Evolutionary conservation across 2,329 filamentous ascomycete species (phyloP).

Genomic region (Diaporthe citrichinensis): DNA sequence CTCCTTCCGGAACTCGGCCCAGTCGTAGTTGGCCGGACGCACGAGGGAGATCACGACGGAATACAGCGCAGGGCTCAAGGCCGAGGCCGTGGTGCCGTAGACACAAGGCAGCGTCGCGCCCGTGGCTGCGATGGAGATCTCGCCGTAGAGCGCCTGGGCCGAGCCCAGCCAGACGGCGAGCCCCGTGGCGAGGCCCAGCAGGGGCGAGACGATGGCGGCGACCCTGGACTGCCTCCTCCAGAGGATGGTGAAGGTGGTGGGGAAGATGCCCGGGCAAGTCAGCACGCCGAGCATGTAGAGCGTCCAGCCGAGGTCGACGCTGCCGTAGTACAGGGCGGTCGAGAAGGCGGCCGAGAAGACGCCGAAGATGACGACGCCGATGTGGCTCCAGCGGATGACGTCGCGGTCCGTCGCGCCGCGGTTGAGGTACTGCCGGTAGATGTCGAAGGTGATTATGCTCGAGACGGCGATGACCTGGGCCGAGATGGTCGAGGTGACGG

Average conservation of each 20-base stretch:
- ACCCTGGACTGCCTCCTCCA: constrained; percentile 64
- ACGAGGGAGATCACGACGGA: constrained; percentile 39
- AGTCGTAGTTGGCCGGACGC: constrained; percentile 44
- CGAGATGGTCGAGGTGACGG: constrained; percentile 73
- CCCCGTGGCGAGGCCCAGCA: constrained; percentile 63
- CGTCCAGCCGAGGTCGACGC: constrained; percentile 68
- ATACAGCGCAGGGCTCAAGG: constrained; percentile 47
- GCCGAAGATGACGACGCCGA: constrained; percentile 66
- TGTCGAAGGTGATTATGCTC: constrained; percentile 68
- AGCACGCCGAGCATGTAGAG: constrained; percentile 68
- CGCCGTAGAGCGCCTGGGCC: constrained; percentile 60
- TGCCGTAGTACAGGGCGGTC: constrained; percentile 67
- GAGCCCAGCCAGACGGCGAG: constrained; percentile 67
- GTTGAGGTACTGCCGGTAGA: constrained; percentile 66
- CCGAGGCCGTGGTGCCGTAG: constrained; percentile 66
- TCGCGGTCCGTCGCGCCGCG: constrained; percentile 60
- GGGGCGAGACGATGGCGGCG: constrained; percentile 64
- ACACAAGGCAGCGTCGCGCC: constrained; percentile 65
- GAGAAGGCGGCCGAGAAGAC: constrained; percentile 66
- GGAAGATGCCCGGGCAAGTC: constrained; percentile 67
- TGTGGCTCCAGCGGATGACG: constrained; percentile 65
- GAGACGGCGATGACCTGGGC: constrained; percentile 68
- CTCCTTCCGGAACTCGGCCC: constrained; percentile 54
- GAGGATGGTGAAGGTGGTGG: constrained; percentile 66
- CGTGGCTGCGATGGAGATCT: constrained; percentile 61